A percentile compares a stretch with the other conserved stretches of the same genome.
Conservation (phyloP, 768 basidiomycete species). For the Dioszegia crocea region DNA sequence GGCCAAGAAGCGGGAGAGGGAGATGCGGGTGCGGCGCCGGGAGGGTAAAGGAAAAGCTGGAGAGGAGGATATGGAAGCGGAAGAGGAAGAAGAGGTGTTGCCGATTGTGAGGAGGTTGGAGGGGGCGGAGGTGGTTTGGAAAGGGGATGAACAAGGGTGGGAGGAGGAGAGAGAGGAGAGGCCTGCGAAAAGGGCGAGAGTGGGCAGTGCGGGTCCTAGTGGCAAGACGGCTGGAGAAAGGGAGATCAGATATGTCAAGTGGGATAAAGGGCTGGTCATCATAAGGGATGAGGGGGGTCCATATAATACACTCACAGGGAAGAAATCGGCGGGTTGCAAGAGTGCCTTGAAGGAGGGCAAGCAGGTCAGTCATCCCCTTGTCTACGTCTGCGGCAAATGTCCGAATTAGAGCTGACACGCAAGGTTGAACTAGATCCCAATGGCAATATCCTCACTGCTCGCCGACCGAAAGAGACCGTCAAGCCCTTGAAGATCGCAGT, state of each 20-base stretch:
- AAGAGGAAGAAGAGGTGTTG: slow-evolving; percentile 6
- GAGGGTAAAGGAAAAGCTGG: slow-evolving; percentile 16
- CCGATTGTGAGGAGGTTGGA: background rate
- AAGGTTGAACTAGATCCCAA: slow-evolving; percentile 42
- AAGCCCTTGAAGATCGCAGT: slow-evolving; percentile 36
- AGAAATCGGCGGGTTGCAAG: slow-evolving; percentile 6
- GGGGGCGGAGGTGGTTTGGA: slow-evolving; percentile 16
- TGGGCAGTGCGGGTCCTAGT: background rate
- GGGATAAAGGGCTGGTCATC: slow-evolving; percentile 47
- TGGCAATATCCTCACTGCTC: slow-evolving; percentile 36
- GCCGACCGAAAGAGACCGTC: slow-evolving; percentile 23
- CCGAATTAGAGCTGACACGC: background rate
- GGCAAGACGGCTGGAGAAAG: slow-evolving; percentile 11
- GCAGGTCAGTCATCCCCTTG: background rate
- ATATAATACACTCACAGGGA: background rate
- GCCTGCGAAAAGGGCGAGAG: slow-evolving; percentile 30
- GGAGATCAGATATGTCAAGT: slow-evolving; percentile 23
- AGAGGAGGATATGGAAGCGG: background rate
- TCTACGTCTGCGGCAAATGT: background rate
- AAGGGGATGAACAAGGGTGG: slow-evolving; percentile 46
- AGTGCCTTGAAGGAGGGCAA: background rate
- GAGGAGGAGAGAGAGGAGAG: slow-evolving; percentile 38
- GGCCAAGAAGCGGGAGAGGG: slow-evolving; percentile 31
- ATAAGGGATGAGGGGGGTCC: slow-evolving; percentile 30
- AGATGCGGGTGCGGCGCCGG: slow-evolving; percentile 33